Evolutionary conservation across 345 rosid species (phyloP).

Genomic region (Aethionema arabicum): DNA sequence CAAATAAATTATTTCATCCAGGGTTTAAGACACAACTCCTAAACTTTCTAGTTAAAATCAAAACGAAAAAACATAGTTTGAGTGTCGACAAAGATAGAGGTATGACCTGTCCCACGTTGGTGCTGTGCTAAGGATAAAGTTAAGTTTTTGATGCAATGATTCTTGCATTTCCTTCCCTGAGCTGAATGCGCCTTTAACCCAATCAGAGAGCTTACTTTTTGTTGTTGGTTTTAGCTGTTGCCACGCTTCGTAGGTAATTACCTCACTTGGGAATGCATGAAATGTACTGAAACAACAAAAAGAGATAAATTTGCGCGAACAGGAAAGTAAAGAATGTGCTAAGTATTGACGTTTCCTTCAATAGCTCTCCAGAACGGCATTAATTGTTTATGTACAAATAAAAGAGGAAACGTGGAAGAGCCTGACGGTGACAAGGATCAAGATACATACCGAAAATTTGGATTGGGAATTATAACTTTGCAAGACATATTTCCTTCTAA

Average conservation of each 20-base stretch:
- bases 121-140: slow-evolving; percentile 69
- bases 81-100: slow-evolving; percentile 32
- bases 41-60: not conserved
- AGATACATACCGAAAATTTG: slow-evolving; percentile 65
- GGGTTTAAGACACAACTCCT: slow-evolving; percentile 8
- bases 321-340: not conserved
- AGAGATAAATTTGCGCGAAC: not conserved
- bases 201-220: slow-evolving; percentile 54
- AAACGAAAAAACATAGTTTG: not conserved
- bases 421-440: not conserved
- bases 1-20: slow-evolving; percentile 1
- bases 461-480: slow-evolving; percentile 89
- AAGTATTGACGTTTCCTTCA: not conserved
- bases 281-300: slow-evolving; percentile 46
- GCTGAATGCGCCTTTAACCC: slow-evolving; percentile 77
- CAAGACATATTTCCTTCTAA: slow-evolving; percentile 74
- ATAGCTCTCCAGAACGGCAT: not conserved
- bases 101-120: slow-evolving; percentile 96
- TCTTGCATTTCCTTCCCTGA: slow-evolving; percentile 85
- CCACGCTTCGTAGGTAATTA: slow-evolving; percentile 76
- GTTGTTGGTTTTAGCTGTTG: slow-evolving; percentile 60
- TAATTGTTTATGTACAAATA: not conserved
- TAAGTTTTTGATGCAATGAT: slow-evolving; percentile 66
- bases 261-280: slow-evolving; percentile 67
- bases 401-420: not conserved